Base-by-base conservation (phyloP, 768 basidiomycete genomes). In the Russula foetens region DNA sequence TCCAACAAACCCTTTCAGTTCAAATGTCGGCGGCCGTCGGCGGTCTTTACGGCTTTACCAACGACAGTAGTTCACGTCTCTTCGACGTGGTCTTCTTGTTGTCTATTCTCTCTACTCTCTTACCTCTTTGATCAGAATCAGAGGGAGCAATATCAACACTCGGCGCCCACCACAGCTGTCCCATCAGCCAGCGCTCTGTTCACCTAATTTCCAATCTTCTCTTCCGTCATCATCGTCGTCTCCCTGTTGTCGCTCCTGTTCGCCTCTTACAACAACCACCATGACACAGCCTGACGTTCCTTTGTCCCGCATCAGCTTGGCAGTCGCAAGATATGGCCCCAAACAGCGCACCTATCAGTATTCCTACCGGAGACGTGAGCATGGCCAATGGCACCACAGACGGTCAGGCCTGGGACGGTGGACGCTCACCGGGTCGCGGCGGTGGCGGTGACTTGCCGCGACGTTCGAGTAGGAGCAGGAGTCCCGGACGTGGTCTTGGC, bases 311-410 rank as follows among this genome's bases (percentile, higher is more conserved):
- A 72, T 71, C 83, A 89, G 88, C 88, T 69, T 90, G 88, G 88
- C 86, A 88, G 75, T 81, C 85, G 38, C 85, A 87, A 83, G 88
- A 90, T 66, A 88, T 88, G 64, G 88, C 88, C 57, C 75, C 84
- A 9, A 78, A 71, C 68, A 75, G 72, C 46, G 73, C 70, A 23
- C 85, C 81, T 49, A 89, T 88, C 65, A 84, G 85, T 72, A 90
- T 90, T 68, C 88, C 88, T 53, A 79, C 81, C 26, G 67, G 65
- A 56, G 80, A 81, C 53, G 69, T 73, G 1, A 69, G 71, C 56
- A 70, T 77, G 71, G 75, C 79, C 48, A 85, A 82, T 74, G 64
- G 78, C 71, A 58, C 71, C 29, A 31, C 68, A 53, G 76, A 73
- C n/a, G 84, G 84, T 57, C 84, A 85, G 54, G 79, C 74, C 56